Conservation (phyloP, 164 flowering plant genomes). For the Cinnamomum micranthum region DNA sequence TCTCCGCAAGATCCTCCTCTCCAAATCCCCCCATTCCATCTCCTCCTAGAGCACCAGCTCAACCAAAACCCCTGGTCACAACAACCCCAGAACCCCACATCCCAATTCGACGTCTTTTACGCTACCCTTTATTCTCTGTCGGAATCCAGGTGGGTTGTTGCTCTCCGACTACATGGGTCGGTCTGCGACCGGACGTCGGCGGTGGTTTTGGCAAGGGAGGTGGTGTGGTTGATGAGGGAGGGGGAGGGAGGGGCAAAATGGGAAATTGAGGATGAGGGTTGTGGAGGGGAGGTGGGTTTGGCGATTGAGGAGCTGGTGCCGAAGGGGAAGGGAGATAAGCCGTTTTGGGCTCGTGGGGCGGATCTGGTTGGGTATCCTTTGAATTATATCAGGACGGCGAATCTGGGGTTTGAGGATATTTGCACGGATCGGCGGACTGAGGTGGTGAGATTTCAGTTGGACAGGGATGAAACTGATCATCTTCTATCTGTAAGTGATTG, state of each 20-base stretch:
- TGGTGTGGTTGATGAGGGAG: slow-evolving; percentile 28
- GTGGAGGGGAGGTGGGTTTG: slow-evolving; percentile 30
- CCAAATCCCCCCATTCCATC: slow-evolving; percentile 34
- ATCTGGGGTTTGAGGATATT: slow-evolving; percentile 45
- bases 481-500: slow-evolving; percentile 53
- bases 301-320: slow-evolving; percentile 69
- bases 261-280: slow-evolving; percentile 13
- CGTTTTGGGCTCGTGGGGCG: slow-evolving; percentile 79
- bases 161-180: slow-evolving; percentile 59
- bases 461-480: slow-evolving; percentile 35
- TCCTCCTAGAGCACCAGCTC: slow-evolving; percentile 64
- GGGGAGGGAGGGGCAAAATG: slow-evolving; percentile 11
- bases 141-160: slow-evolving; percentile 41
- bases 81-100: slow-evolving; percentile 1
- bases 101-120: slow-evolving; percentile 30
- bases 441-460: slow-evolving; percentile 51
- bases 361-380: slow-evolving; percentile 82
- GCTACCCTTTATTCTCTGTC: slow-evolving; percentile 39
- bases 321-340: slow-evolving; percentile 49
- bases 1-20: neutral
- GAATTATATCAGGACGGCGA: slow-evolving; percentile 57
- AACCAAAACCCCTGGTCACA: slow-evolving; percentile 52
- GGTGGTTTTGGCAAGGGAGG: slow-evolving; percentile 39
- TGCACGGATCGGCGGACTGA: slow-evolving; percentile 36
- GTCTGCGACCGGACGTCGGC: slow-evolving; percentile 75